These are phyloP conservation scores for Saccharomycopsis sp. DNA, from an alignment of 805 yeast species.

Conservation along the genomic window DNA sequence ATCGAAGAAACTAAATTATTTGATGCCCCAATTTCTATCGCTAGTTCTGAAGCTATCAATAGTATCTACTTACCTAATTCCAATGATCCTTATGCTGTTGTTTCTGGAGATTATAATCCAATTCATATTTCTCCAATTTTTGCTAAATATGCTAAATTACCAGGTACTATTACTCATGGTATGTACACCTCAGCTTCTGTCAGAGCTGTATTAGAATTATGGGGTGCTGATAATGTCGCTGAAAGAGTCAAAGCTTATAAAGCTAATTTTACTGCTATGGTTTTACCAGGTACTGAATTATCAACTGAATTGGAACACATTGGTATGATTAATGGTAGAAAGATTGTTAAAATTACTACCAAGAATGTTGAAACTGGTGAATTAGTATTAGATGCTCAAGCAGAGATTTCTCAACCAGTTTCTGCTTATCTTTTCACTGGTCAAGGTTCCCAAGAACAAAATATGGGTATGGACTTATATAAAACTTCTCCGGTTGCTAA, in stretches of 20 bases:
- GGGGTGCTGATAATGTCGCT: conserved; percentile 97
- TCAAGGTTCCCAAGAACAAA: conserved; percentile 99
- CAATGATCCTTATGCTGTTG: conserved; percentile 93
- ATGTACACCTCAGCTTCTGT: conserved; percentile 97
- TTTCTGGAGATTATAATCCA: conserved; percentile 97
- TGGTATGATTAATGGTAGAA: conserved; percentile 99
- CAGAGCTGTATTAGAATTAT: conserved; percentile 89
- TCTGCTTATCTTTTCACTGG: conserved; percentile 97
- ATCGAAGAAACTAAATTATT: conserved; percentile 89
- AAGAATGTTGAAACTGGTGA: conserved; percentile 70
- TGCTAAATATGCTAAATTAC: conserved; percentile 84
- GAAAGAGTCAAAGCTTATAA: conserved; percentile 91
- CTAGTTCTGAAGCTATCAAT: conserved; percentile 41
- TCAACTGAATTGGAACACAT: conserved; percentile 84
- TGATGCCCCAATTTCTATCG: conserved; percentile 83
- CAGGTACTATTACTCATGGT: conserved; percentile 98
- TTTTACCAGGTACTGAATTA: conserved; percentile 86
- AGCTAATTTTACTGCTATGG: conserved; percentile 93
- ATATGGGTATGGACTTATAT: conserved; percentile 99
- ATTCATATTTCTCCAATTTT: conserved; percentile 95
- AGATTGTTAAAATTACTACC: conserved; percentile 87
- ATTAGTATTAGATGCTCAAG: conserved; percentile 83
- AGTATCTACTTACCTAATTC: conserved; percentile 83
- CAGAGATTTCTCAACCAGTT: conserved; percentile 97
- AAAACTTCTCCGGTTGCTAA: conserved; percentile 84